phyloP scores from a whole-genome alignment of 148 eudicot species.

The Rhododendron mucronatum region DNA sequence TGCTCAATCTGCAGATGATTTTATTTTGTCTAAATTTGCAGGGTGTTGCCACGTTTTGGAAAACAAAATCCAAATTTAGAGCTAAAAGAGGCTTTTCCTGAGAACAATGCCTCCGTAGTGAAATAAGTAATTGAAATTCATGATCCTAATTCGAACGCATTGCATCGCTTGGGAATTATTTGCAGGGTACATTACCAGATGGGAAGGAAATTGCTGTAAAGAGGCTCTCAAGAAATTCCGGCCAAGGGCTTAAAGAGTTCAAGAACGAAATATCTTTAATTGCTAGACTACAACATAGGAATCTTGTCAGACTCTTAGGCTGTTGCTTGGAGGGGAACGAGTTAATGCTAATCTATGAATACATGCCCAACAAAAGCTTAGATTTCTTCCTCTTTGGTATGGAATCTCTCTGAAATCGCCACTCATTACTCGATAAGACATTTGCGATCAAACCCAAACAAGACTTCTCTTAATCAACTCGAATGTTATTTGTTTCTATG shows the following conservation, averaged over 20 bases:
- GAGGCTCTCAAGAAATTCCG: conserved; percentile 30
- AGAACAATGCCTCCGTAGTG: not conserved
- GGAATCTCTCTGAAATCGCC: not conserved
- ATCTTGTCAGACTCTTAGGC: conserved; percentile 35
- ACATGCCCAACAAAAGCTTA: conserved; percentile 38
- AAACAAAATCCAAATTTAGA: not conserved
- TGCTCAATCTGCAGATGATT: not conserved
- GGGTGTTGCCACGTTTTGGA: not conserved
- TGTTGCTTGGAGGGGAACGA: conserved; percentile 25
- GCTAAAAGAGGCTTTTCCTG: not conserved
- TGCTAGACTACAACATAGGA: conserved; percentile 37
- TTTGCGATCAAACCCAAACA: not conserved
- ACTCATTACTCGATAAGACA: not conserved
- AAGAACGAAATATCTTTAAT: conserved; percentile 31
- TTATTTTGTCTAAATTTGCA: not conserved
- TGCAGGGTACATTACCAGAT: conserved; percentile 29
- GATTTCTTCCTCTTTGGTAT: conserved; percentile 9
- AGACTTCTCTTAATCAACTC: not conserved
- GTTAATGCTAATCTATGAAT: conserved; percentile 34
- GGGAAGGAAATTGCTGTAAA: conserved; percentile 40
- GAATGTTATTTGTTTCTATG: not conserved
- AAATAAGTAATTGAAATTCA: not conserved
- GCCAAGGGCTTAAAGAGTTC: conserved; percentile 33
- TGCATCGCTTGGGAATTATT: not conserved
- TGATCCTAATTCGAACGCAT: not conserved